These are phyloP conservation scores for Populus euphratica DNA, from an alignment of 345 rosid species.

Conservation along the genomic window DNA sequence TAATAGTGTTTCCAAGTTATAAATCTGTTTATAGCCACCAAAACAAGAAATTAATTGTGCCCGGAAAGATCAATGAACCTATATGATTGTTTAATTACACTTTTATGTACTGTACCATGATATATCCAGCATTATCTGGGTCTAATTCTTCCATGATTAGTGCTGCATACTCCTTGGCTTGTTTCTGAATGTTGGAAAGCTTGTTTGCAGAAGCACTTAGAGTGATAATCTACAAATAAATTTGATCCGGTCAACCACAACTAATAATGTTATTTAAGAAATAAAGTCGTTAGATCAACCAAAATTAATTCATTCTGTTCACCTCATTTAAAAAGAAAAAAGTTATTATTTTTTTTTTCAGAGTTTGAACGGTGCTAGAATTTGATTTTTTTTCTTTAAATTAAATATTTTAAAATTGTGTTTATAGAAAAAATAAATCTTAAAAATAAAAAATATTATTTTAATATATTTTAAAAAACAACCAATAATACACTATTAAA, in stretches of 20 bases:
- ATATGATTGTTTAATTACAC: background rate
- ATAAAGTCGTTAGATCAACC: background rate
- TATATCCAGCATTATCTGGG: constrained; percentile 76
- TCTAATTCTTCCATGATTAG: constrained; percentile 86
- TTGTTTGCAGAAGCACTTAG: constrained; percentile 92
- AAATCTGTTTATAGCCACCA: constrained; percentile 35
- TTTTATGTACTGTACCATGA: constrained; percentile 43
- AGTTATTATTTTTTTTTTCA: background rate
- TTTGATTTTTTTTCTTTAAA: no score
- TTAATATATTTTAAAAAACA: no score
- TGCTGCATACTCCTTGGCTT: constrained; percentile 78
- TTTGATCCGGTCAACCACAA: background rate
- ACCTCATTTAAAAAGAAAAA: background rate
- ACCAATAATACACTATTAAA: no score
- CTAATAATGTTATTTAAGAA: background rate
- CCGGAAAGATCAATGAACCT: background rate
- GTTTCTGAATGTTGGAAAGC: constrained; percentile 75
- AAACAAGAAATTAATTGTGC: no score
- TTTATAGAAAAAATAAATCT: no score
- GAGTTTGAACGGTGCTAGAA: background rate
- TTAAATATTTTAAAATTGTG: no score
- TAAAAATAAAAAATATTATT: no score
- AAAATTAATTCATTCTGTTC: background rate
- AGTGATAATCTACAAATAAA: constrained; percentile 53
- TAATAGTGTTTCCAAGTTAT: constrained; percentile 64